These are phyloP conservation scores for Pyracantha coccinea DNA, from an alignment of 331 rosid genomes.

Conservation along the genomic window DNA sequence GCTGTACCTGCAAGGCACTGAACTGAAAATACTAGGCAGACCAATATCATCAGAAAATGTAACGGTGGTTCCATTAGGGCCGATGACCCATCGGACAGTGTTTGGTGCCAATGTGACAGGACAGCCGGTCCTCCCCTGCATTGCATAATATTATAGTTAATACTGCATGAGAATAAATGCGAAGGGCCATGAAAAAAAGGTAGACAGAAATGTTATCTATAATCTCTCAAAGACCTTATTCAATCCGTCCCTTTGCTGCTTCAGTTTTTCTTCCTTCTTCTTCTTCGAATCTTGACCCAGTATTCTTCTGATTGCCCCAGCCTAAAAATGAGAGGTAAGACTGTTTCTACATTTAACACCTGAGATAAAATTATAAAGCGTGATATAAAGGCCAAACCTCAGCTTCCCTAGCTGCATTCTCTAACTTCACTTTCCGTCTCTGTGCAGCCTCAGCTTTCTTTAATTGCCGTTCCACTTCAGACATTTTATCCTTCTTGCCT, in stretches of 20 bases:
- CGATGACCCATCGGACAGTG: constrained; percentile 7
- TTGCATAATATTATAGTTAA: not conserved
- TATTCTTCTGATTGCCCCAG: constrained; percentile 17
- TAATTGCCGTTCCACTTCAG: constrained; percentile 15
- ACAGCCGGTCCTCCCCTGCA: constrained; percentile 1
- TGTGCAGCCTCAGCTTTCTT: constrained; percentile 23
- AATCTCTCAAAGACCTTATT: constrained; percentile 1
- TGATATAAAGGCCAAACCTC: constrained; percentile 19
- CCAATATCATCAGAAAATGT: constrained; percentile 14
- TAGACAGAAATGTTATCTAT: not conserved
- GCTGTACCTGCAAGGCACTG: constrained; percentile 11
- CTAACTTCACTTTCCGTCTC: constrained; percentile 11
- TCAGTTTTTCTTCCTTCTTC: constrained; percentile 11
- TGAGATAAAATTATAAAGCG: not conserved
- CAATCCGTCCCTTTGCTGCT: constrained; percentile 11
- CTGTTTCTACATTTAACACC: not conserved
- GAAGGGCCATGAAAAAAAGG: not conserved
- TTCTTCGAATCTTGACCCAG: constrained; percentile 17
- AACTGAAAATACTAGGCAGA: constrained; percentile 1
- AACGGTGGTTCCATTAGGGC: not conserved
- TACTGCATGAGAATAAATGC: not conserved
- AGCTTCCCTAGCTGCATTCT: constrained; percentile 12
- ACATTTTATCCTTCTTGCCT: constrained; percentile 10
- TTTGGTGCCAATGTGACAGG: constrained; percentile 2
- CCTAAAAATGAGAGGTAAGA: constrained; percentile 8